A percentile compares a stretch with the other conserved stretches of the same genome.
Conservation (phyloP, 495 filamentous ascomycete species). For the Penicillium simplicissimum region DNA sequence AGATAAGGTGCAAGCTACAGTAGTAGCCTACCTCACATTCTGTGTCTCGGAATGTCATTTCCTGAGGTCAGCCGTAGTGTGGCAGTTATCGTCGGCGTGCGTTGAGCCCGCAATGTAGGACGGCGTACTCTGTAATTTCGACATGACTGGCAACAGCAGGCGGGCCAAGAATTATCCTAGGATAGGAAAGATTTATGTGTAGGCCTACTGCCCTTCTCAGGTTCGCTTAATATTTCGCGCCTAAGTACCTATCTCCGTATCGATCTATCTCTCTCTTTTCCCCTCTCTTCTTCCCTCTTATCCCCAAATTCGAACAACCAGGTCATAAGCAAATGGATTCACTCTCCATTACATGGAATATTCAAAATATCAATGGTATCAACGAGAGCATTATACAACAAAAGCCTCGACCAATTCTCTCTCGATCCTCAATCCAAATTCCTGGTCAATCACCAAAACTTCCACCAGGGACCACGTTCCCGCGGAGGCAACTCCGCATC, state of each 20-base stretch:
- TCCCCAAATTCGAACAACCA: too few species aligned
- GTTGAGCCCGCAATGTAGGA: background rate
- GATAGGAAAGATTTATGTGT: too few species aligned
- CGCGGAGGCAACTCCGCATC: conserved; percentile 48
- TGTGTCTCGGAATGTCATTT: background rate
- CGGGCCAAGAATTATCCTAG: too few species aligned
- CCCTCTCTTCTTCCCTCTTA: too few species aligned
- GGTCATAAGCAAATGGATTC: too few species aligned
- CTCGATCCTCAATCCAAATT: background rate
- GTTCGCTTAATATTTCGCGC: too few species aligned
- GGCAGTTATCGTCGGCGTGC: background rate
- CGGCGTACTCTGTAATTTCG: background rate
- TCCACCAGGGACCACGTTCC: conserved; percentile 35
- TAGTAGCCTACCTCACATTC: too few species aligned
- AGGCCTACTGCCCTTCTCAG: too few species aligned
- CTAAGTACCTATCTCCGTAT: too few species aligned
- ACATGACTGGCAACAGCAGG: background rate
- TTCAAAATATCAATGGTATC: background rate
- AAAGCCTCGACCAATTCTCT: background rate
- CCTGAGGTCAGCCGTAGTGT: background rate
- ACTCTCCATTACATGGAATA: too few species aligned
- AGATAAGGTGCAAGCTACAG: background rate
- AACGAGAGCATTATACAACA: background rate
- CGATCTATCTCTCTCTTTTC: too few species aligned
- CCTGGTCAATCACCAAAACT: conserved; percentile 19